These are phyloP conservation scores for Piromyces finnis DNA, from an alignment of 192 early-diverging fungal genomes.

Conservation along the genomic window DNA sequence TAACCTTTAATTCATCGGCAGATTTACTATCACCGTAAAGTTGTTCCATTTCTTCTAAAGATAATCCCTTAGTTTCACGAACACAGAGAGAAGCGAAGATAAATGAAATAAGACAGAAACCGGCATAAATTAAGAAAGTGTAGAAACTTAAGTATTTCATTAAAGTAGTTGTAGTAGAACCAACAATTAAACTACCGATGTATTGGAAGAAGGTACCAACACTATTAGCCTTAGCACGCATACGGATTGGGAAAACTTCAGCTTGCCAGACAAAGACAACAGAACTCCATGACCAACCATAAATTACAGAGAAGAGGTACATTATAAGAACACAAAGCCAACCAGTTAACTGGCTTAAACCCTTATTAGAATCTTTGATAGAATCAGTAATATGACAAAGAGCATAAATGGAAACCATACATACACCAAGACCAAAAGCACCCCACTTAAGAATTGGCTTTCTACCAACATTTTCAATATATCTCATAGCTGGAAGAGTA, in stretches of 20 bases:
- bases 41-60: neutral
- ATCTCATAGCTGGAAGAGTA: neutral
- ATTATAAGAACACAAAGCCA: neutral
- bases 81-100: neutral
- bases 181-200: neutral
- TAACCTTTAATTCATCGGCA: neutral
- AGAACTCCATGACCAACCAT: neutral
- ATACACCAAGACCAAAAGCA: neutral
- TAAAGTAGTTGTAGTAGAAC: neutral
- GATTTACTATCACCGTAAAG: neutral
- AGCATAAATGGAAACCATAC: neutral
- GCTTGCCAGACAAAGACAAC: neutral
- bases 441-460: neutral
- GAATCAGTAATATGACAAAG: neutral
- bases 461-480: neutral
- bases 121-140: neutral
- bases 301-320: neutral
- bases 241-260: neutral
- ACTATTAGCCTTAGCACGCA: neutral
- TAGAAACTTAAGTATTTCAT: neutral
- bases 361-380: neutral
- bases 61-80: neutral
- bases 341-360: neutral
- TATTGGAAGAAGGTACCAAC: neutral
- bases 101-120: neutral